Base-by-base conservation (phyloP, 2,329 filamentous ascomycete genomes). In the Paracorniculantispora psalliotae region DNA sequence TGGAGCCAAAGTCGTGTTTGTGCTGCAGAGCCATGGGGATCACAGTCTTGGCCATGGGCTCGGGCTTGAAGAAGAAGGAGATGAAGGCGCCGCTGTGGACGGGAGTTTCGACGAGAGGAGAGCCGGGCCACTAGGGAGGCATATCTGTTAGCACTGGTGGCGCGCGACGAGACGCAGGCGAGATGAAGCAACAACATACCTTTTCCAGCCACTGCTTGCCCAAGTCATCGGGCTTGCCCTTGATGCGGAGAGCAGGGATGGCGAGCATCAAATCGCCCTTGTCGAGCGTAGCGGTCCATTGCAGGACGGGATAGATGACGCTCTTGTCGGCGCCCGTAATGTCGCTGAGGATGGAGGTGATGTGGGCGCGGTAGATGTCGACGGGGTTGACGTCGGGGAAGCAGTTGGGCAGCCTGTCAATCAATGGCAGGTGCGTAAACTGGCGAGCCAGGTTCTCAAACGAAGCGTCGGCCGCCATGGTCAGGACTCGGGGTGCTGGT, bases 221-320 rank as follows among this genome's bases (percentile, higher is more conserved):
- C 55, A 89, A 75, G 64, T 82, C 83, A 61, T 79, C 76, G 12
- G 86, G 85, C 70, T 89, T 89, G 63, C 86, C 86, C 75, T 89
- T 93, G 67, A 93, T 75, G 62, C 91, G 82, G 63, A 96, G 81
- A n/a, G 90, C 89, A 17, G 91, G 89, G 9, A 91, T 85, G 9
- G 91, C 87, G 49, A 96, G 75, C 56, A 90, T 83, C 66, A 96
- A 76, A 73, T 96, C 91, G 50, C 91, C 91, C 77, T 92, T 91
- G 64, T 94, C 91, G 23, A 92, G 79, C 39, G 87, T 84, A 62
- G 84, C 79, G 5, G 91, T 93, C 89, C 90, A 93, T 76, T 89
- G 83, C 44, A 96, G 77, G 39, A 85, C 85, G 26, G 85, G 84
- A 75, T 90, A 92, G 69, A 96, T 87, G 66, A 91, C 43, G 54